phyloP scores from a whole-genome alignment of 805 yeast species.

The Candida chauliodis region DNA sequence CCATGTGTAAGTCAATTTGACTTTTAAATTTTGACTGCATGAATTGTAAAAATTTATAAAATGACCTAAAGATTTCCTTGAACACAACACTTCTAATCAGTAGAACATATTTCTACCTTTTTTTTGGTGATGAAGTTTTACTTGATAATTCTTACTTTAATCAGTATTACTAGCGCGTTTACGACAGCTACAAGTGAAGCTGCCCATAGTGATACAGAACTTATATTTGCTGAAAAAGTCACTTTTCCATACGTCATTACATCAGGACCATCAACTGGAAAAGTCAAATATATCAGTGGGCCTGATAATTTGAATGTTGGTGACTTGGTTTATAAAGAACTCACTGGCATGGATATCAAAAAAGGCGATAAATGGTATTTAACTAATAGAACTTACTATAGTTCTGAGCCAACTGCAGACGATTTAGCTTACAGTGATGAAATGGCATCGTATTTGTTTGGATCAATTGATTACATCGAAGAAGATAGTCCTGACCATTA shows the following conservation, averaged over 20 bases:
- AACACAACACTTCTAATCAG: no score
- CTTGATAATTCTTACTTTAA: no score
- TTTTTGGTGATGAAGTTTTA: no score
- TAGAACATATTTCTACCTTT: no score
- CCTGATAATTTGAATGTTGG: background rate
- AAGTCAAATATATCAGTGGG: background rate
- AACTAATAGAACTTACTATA: background rate
- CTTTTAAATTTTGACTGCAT: no score
- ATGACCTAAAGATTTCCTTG: no score
- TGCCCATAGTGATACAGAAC: no score
- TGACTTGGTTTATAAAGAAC: background rate
- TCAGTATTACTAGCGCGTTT: no score
- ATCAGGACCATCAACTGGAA: background rate
- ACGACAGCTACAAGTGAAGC: no score
- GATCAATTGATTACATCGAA: background rate
- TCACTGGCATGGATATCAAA: background rate
- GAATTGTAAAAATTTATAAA: no score
- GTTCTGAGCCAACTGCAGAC: background rate
- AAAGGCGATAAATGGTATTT: background rate
- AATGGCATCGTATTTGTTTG: background rate
- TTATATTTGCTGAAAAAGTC: background rate
- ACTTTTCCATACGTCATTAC: background rate
- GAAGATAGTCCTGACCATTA: background rate
- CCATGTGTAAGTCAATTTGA: no score
- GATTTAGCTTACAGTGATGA: background rate